Evolutionary conservation across 176 grass and related monocot genomes (phyloP), one percentile per base, ranked within the genome.

Genomic region (Carex pumila): DNA sequence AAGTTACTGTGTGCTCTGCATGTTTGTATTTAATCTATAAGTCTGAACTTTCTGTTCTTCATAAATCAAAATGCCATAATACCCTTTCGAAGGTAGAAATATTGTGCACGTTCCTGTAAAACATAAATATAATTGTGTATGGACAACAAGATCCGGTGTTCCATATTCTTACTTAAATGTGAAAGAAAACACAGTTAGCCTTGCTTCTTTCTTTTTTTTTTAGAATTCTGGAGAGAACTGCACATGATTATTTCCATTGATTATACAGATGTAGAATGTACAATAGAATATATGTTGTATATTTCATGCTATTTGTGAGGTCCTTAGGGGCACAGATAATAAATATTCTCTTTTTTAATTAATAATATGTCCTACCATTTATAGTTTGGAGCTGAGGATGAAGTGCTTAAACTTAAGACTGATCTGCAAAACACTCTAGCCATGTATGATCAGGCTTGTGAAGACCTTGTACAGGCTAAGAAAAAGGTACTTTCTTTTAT

Each of bases 381-480:
- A 43, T 83, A 98, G 91, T 87, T 71, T 86, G 79, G 87, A 73
- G 70, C 71, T 65, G 58, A 81, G 76, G 85, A 86, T 87, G 92
- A 92, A 90, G 83, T 89, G 87, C 88, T 86, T 61, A 92, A 90
- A 84, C 13, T 89, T 59, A 90, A 63, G 85, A 90, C 81, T 57
- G 90, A 95, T 49, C 54, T 93, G 45, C 88, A 95, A 76, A 81
- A 85, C 39, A 88, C 86, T 74, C 79, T 86, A 60, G 86, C 82
- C 36, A 81, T 93, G 83, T 86, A 92, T 84, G 84, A 87, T 19
- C 79, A 72, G 84, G 89, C 87, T 85, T 90, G 91, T 87, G 88
- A 93, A 76, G 88, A 95, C 85, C 86, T 88, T 15, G 39, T 87
- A 9, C 76, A 92, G 9, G 77, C 91, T 78, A 95, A 89, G 84